phyloP scores from a whole-genome alignment of 2,329 filamentous ascomycete species.

The Botrytis medusae region DNA sequence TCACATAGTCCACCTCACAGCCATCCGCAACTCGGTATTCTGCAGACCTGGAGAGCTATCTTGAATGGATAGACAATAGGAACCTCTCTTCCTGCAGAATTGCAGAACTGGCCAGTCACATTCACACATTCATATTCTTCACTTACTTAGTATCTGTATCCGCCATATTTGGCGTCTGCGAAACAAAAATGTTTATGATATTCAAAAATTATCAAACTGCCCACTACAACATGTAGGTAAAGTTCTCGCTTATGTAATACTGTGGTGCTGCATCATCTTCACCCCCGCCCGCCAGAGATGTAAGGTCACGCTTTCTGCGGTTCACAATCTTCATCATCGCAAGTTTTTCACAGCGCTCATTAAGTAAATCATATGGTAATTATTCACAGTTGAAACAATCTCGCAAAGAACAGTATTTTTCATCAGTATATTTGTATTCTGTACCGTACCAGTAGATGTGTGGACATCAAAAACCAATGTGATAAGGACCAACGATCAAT shows the following conservation, averaged over 20 bases:
- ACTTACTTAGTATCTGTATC: slow-evolving; percentile 36
- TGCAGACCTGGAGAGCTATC: not conserved
- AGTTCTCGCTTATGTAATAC: slow-evolving; percentile 16
- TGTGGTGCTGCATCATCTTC: not conserved
- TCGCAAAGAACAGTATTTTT: not conserved
- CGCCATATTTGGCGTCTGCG: slow-evolving; percentile 31
- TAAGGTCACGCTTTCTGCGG: not conserved
- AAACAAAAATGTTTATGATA: not conserved
- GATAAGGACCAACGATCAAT: slow-evolving; percentile 5
- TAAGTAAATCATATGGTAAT: not conserved
- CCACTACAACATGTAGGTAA: slow-evolving; percentile 11
- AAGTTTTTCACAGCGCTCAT: not conserved
- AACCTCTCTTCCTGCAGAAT: not conserved
- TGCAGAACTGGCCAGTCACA: not conserved
- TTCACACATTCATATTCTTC: not conserved
- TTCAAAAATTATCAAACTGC: slow-evolving; percentile 12
- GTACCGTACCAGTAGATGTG: not conserved
- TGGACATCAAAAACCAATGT: slow-evolving; percentile 16
- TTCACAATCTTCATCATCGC: not conserved
- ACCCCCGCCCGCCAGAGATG: not conserved
- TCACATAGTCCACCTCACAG: not conserved
- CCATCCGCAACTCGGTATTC: not conserved
- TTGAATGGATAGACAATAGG: not conserved
- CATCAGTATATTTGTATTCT: slow-evolving; percentile 6
- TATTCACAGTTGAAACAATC: not conserved